Evolutionary conservation across 371 early-diverging fungal species (phyloP), one percentile per base, ranked within the genome.

Genomic region (Mucor velutinosus): DNA sequence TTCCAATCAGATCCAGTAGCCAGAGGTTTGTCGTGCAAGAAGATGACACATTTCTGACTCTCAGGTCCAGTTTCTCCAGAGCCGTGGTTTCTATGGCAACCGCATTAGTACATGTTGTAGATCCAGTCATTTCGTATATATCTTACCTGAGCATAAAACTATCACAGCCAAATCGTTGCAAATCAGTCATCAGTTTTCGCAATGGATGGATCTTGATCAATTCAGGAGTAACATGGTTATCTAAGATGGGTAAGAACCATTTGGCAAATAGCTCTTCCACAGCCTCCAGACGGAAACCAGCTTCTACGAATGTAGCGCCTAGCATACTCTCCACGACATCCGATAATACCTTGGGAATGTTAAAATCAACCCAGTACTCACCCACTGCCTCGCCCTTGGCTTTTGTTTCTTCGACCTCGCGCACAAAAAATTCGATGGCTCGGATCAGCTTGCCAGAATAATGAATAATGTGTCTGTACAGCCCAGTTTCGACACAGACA

Each of bases 271-370:
- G 45, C 3, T 65, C 69, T 27, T 83, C 73, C 0, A 82, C 81
- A 2, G 82, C 79, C 0, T 74, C 83, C 37, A 93, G 59, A 65
- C 87, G 74, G 71, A 92, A 93, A 0, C 89, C 90, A 21, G 89
- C 83, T 75, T 97, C 98, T 1, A 96, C 85, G 74, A 92, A 94
- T 3, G 94, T 82, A 4, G 98, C 97, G 3, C 98, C 98, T 4
- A 97, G 53, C 65, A 93, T 83, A 64, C 94, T 89, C 81, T 98
- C 98, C 14, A 93, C 85, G 0, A 96, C 77, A 82, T 98, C 98
- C 4, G 93, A 92, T 43, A 94, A 73, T 0, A 92, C 90, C 67
- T 98, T 98, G 23, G 98, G 98, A 7, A 94, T 86, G 17, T 79
- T 83, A 45, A 92, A 66, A 25, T 89, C 80, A 23, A 73, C 73